Evolutionary conservation across 148 eudicot genomes (phyloP).

Genomic region (Euryodendron excelsum): DNA sequence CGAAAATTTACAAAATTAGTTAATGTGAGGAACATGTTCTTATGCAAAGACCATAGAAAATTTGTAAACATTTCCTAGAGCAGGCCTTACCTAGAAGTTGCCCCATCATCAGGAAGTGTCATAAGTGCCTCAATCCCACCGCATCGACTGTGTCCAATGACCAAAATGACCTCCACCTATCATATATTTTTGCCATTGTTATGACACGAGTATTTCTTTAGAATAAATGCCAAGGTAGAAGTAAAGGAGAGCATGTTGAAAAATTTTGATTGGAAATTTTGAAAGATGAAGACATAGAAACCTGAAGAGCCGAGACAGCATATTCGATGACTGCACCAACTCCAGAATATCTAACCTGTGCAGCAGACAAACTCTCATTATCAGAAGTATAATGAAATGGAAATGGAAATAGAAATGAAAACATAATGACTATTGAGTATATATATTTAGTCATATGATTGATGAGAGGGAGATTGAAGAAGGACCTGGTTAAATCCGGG

Average conservation of each 20-base stretch:
- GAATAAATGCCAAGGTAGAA: too few species aligned
- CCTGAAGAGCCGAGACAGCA: conserved; percentile 22
- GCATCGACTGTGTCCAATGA: conserved; percentile 37
- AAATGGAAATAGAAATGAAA: background rate
- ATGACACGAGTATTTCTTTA: too few species aligned
- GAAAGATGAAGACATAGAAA: background rate
- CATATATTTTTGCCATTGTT: background rate
- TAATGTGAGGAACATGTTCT: background rate
- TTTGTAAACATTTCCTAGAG: background rate
- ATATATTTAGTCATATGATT: background rate
- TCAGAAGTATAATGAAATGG: background rate
- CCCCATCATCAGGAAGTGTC: conserved; percentile 4
- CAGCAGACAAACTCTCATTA: background rate
- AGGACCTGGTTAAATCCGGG: conserved; percentile 27
- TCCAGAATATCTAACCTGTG: conserved; percentile 4
- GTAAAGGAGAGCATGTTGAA: too few species aligned
- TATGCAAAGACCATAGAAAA: too few species aligned
- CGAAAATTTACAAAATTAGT: background rate
- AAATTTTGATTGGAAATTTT: too few species aligned
- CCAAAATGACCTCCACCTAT: conserved; percentile 31
- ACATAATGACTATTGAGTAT: background rate
- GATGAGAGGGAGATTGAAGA: background rate
- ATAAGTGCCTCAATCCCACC: conserved; percentile 35
- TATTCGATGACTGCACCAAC: conserved; percentile 32
- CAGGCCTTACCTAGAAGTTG: conserved; percentile 16